Conservation (phyloP, 1,139 yeast genomes). For the Blastobotrys ciferrii region DNA sequence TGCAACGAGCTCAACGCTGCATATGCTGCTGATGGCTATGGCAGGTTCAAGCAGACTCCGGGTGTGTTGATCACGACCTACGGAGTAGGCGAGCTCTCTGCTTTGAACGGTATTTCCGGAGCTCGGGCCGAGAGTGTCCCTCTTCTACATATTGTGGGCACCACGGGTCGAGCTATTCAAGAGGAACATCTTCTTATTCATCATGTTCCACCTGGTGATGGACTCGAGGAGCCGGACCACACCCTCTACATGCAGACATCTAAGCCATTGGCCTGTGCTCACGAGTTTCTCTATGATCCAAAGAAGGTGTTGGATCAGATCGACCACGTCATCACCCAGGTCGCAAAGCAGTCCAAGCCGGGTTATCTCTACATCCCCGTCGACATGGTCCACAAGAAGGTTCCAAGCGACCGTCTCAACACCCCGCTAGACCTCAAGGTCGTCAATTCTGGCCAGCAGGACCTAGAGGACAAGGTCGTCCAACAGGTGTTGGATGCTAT, state of each 20-base stretch:
- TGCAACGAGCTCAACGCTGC: conserved; percentile 67
- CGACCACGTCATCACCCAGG: conserved; percentile 60
- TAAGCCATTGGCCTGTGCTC: conserved; percentile 55
- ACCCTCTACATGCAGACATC: conserved; percentile 62
- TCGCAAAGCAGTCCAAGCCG: conserved; percentile 62
- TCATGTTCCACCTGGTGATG: conserved; percentile 64
- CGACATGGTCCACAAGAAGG: conserved; percentile 54
- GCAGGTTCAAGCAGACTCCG: conserved; percentile 47
- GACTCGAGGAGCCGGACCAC: conserved; percentile 50
- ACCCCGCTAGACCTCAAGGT: conserved; percentile 34
- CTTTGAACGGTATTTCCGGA: conserved; percentile 81
- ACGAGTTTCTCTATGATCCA: conserved; percentile 53
- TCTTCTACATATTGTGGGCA: conserved; percentile 79
- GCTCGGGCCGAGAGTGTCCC: conserved; percentile 80
- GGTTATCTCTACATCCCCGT: conserved; percentile 77
- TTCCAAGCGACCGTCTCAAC: conserved; percentile 34
- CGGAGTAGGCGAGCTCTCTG: conserved; percentile 88
- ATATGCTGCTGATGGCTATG: conserved; percentile 79
- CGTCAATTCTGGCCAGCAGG: conserved; percentile 24
- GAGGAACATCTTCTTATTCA: conserved; percentile 48
- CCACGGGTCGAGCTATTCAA: conserved; percentile 51
- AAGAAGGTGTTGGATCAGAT: conserved; percentile 53
- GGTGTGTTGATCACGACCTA: conserved; percentile 53
- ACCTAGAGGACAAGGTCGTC: conserved; percentile 43
- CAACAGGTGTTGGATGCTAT: conserved; percentile 49